Percentiles rank a stretch among this genome's conserved stretches.
Evolutionary conservation across 2,329 filamentous ascomycete species (phyloP).

Genomic region (Fusarium nisikadoi): DNA sequence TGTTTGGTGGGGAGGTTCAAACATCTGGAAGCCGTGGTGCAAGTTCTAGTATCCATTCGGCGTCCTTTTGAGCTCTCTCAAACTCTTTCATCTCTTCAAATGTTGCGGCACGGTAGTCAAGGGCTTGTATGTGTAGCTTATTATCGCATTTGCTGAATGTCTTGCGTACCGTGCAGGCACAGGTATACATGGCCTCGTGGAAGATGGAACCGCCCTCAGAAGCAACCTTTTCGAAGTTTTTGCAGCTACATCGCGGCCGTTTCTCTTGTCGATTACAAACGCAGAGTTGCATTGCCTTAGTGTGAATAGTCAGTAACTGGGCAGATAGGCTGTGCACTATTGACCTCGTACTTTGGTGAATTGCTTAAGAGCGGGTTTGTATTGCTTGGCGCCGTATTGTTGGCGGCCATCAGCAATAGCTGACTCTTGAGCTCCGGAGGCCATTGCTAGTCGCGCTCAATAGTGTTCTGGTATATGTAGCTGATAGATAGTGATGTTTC

Average conservation of each 20-base stretch:
- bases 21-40: conserved; percentile 55
- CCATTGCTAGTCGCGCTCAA: conserved; percentile 13
- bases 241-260: conserved; percentile 53
- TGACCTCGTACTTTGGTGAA: conserved; percentile 49
- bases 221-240: conserved; percentile 52
- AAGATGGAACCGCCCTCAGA: conserved; percentile 51
- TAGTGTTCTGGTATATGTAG: not conserved
- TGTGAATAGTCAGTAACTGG: conserved; percentile 22
- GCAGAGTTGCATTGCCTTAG: conserved; percentile 53
- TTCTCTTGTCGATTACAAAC: conserved; percentile 48
- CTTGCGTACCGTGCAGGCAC: conserved; percentile 50
- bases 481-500: not conserved
- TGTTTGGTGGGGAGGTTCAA: conserved; percentile 7
- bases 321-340: not conserved
- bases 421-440: conserved; percentile 41
- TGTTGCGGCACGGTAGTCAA: conserved; percentile 55
- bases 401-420: conserved; percentile 49
- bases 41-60: conserved; percentile 57
- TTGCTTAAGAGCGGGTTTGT: conserved; percentile 50
- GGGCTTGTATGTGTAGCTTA: conserved; percentile 51
- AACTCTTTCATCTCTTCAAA: conserved; percentile 54
- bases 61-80: conserved; percentile 52
- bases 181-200: conserved; percentile 55
- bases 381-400: conserved; percentile 48
- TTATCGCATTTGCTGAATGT: conserved; percentile 55